phyloP scores from a whole-genome alignment of 306 rosid genomes.

The Acacia acuminata region DNA sequence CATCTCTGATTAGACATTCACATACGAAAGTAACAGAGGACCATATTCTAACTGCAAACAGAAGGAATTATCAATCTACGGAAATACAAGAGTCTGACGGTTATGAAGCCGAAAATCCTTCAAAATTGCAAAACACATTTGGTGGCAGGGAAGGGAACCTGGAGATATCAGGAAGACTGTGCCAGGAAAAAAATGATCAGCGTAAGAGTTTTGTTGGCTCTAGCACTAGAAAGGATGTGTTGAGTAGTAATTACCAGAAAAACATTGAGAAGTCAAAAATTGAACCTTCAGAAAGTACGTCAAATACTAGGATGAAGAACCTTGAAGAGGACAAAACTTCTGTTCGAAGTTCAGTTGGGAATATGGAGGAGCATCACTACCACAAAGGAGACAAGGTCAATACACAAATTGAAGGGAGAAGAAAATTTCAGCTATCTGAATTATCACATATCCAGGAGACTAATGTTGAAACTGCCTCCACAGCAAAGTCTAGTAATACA shows the following conservation, averaged over 20 bases:
- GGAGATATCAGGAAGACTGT: slow-evolving; percentile 37
- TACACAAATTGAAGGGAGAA: slow-evolving; percentile 39
- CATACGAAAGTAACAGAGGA: slow-evolving; percentile 45
- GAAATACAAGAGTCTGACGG: slow-evolving; percentile 39
- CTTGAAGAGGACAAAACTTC: slow-evolving; percentile 40
- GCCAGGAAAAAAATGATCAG: slow-evolving; percentile 41
- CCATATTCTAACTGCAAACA: slow-evolving; percentile 43
- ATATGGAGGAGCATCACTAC: slow-evolving; percentile 41
- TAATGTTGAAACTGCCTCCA: slow-evolving; percentile 39
- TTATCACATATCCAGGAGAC: slow-evolving; percentile 43
- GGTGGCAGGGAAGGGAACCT: slow-evolving; percentile 45
- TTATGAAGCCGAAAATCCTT: slow-evolving; percentile 39
- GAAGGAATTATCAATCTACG: slow-evolving; percentile 41
- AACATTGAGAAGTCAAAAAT: slow-evolving; percentile 36
- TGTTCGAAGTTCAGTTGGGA: slow-evolving; percentile 43
- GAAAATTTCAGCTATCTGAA: slow-evolving; percentile 51
- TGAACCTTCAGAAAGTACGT: slow-evolving; percentile 49
- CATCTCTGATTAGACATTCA: slow-evolving; percentile 36
- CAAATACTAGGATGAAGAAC: slow-evolving; percentile 38
- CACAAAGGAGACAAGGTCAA: slow-evolving; percentile 40
- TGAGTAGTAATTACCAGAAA: slow-evolving; percentile 43
- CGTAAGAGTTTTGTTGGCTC: slow-evolving; percentile 31
- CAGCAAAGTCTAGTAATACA: slow-evolving; percentile 45
- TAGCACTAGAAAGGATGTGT: slow-evolving; percentile 34
- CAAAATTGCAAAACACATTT: slow-evolving; percentile 32